phyloP scores from a whole-genome alignment of 345 rosid genomes.

The Gossypium stocksii region DNA sequence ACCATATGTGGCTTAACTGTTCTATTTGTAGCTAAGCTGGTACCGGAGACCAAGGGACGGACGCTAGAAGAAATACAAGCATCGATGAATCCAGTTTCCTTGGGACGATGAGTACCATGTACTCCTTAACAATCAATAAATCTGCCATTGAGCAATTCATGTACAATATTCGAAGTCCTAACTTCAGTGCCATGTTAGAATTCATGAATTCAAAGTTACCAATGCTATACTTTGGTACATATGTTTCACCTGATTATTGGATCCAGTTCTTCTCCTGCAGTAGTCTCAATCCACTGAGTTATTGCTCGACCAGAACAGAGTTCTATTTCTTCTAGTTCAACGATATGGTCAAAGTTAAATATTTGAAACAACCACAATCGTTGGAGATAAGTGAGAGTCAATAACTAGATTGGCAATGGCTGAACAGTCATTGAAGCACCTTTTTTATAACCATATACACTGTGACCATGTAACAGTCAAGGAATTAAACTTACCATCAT shows the following conservation, averaged over 20 bases:
- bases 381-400: not conserved
- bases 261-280: not conserved
- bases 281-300: not conserved
- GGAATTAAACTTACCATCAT: not conserved
- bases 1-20: conserved; percentile 52
- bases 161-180: not conserved
- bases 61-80: conserved; percentile 78
- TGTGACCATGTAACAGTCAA: not conserved
- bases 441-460: no score
- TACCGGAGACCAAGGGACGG: conserved; percentile 77
- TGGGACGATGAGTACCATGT: not conserved
- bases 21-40: conserved; percentile 60
- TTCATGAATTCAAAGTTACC: no score
- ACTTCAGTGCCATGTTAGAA: not conserved
- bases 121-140: not conserved
- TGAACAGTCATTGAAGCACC: not conserved
- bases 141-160: not conserved
- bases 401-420: not conserved
- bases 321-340: not conserved
- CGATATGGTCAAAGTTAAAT: not conserved
- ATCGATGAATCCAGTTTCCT: conserved; percentile 38
- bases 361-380: not conserved
- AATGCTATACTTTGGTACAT: not conserved
- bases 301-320: not conserved
- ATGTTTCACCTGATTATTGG: not conserved